A percentile compares a stretch with the other conserved stretches of the same genome.
Evolutionary conservation across 2,329 filamentous ascomycete genomes (phyloP).

Genomic region (Alternaria infectoria): DNA sequence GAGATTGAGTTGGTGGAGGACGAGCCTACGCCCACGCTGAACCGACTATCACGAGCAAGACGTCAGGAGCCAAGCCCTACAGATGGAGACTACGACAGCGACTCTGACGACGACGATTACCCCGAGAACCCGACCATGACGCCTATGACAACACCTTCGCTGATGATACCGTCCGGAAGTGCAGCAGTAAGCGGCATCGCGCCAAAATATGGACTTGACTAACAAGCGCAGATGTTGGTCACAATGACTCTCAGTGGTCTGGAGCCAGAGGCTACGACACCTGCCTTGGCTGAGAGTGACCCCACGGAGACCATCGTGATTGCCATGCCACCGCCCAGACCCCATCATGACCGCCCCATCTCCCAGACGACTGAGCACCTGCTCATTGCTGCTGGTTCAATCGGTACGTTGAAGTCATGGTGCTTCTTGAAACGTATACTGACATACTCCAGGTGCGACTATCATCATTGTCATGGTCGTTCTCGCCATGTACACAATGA

Average conservation of each 20-base stretch:
- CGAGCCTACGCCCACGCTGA: conserved; percentile 27
- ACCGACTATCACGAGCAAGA: conserved; percentile 18
- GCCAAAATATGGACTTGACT: conserved; percentile 10
- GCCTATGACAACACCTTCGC: background rate
- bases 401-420: conserved; percentile 29
- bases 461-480: conserved; percentile 48
- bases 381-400: conserved; percentile 51
- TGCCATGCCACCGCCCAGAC: conserved; percentile 19
- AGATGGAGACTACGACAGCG: conserved; percentile 16
- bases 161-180: conserved; percentile 11
- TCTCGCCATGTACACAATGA: conserved; percentile 46
- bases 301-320: conserved; percentile 37
- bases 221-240: conserved; percentile 28
- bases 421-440: conserved; percentile 6
- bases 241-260: conserved; percentile 26
- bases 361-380: conserved; percentile 48
- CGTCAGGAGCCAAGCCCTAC: conserved; percentile 16
- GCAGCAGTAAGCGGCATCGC: conserved; percentile 27
- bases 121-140: conserved; percentile 1
- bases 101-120: conserved; percentile 21
- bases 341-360: conserved; percentile 27
- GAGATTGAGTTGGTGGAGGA: conserved; percentile 16
- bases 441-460: conserved; percentile 41
- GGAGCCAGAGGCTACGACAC: conserved; percentile 17
- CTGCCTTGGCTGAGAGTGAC: conserved; percentile 28